These are phyloP conservation scores for Phytopythium boreale DNA, from an alignment of 352 stramenopile genomes.

Conservation along the genomic window DNA sequence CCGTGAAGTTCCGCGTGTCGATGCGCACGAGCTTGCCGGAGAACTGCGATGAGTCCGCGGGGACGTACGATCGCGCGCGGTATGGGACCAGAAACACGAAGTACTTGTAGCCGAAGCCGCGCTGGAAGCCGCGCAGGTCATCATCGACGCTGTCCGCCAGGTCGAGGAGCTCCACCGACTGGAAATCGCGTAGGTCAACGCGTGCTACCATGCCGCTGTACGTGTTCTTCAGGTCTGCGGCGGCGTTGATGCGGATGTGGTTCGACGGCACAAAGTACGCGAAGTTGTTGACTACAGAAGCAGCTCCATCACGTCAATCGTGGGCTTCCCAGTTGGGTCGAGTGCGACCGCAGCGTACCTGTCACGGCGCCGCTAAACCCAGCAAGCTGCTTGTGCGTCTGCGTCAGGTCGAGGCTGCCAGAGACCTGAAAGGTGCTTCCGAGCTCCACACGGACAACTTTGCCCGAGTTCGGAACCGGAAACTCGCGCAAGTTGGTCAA, in stretches of 20 bases:
- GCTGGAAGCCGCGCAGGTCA: conserved; percentile 61
- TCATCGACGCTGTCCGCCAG: conserved; percentile 35
- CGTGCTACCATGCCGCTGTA: conserved; percentile 64
- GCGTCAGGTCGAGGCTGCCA: conserved; percentile 51
- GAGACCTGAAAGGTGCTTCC: conserved; percentile 31
- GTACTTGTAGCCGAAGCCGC: conserved; percentile 70
- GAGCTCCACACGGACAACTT: conserved; percentile 59
- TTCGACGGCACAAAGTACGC: conserved; percentile 69
- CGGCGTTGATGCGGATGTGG: conserved; percentile 41
- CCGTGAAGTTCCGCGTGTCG: conserved; percentile 64
- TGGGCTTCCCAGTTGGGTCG: not conserved
- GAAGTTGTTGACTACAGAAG: conserved; percentile 48
- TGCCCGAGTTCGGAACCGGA: conserved; percentile 54
- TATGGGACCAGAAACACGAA: conserved; percentile 70
- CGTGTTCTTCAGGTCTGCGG: conserved; percentile 35
- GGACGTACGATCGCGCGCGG: conserved; percentile 28
- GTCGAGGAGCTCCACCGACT: conserved; percentile 43
- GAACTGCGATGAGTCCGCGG: conserved; percentile 20
- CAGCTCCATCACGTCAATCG: not conserved
- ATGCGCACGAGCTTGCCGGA: conserved; percentile 72
- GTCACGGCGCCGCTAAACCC: conserved; percentile 67
- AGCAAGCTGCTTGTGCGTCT: conserved; percentile 36
- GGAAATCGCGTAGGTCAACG: conserved; percentile 65
- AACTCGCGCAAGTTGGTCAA: conserved; percentile 71
- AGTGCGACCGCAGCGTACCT: conserved; percentile 20